Evolutionary conservation across 2,329 filamentous ascomycete species (phyloP), one percentile per base, ranked within the genome.

Genomic region (Polychaeton citri): DNA sequence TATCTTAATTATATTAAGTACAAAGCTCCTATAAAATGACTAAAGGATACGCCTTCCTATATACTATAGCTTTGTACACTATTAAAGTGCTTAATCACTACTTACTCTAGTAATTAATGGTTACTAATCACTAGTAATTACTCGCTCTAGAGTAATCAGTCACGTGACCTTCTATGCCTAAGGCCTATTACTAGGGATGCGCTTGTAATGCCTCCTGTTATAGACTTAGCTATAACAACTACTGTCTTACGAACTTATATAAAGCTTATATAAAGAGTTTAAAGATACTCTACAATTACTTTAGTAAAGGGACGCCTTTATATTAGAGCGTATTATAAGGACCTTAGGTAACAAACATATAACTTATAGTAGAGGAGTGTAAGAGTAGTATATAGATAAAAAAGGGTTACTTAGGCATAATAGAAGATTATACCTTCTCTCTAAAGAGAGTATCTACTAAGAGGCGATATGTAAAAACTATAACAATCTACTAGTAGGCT

Each of bases 1-100:
- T 34, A 42, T 24, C 32, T 38, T 30, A 39, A 18, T 9, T 56
- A 44, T 38, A 38, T 59, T 2, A 43, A 60, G 32, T 59, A 57
- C 31, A n/a, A 41, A 19, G 30, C 33, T 1, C 33, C 59, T 20
- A 60, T 45, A 13, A 36, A 55, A 30, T 10, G 31, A 6, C 33
- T 56, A 2, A 33, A 35, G 17, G 34, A 37, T 7, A 43, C 35
- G n/a, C 40, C 42, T 19, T 39, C 4, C 37, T 30, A 8, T 38
- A 31, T 30, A 32, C 13, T 12, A 9, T 17, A 30, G 41, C 21
- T 26, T 42, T 18, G 16, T n/a, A n/a, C n/a, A n/a, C n/a, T n/a
- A n/a, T n/a, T n/a, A n/a, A n/a, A n/a, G n/a, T n/a, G n/a, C n/a
- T 5, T 19, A 20, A 2, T n/a, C 48, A 10, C 6, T 8, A 34